Percentiles rank a stretch among this genome's conserved stretches.
These are phyloP conservation scores for Sutorius eximius DNA, from an alignment of 1,284 basidiomycete species.

Conservation along the genomic window DNA sequence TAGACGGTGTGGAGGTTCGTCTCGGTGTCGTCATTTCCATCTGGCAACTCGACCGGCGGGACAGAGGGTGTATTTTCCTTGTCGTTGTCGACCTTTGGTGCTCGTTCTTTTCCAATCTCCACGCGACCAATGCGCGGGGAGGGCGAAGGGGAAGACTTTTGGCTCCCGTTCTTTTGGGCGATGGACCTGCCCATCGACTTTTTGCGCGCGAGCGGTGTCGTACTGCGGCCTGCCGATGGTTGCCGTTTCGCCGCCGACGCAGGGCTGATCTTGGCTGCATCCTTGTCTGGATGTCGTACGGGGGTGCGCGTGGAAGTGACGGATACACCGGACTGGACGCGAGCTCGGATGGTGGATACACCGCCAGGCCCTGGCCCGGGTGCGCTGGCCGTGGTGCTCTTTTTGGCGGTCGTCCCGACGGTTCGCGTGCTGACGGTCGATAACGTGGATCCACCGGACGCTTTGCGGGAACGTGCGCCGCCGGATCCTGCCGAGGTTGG, in stretches of 20 bases:
- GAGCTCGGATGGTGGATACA: constrained; percentile 7
- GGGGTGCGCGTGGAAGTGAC: constrained; percentile 27
- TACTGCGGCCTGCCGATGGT: constrained; percentile 23
- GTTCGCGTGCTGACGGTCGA: constrained; percentile 42
- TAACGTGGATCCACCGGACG: constrained; percentile 42
- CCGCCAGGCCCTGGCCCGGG: constrained; percentile 14
- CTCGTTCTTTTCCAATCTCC: constrained; percentile 24
- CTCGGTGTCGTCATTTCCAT: constrained; percentile 20
- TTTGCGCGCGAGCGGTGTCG: constrained; percentile 27
- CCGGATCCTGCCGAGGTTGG: constrained; percentile 33
- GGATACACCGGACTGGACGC: constrained; percentile 33
- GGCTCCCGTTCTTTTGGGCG: constrained; percentile 21
- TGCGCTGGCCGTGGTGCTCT: constrained; percentile 1
- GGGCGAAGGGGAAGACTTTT: constrained; percentile 18
- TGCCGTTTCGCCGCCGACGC: constrained; percentile 20
- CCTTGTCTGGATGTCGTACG: constrained; percentile 26
- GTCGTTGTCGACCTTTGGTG: constrained; percentile 6
- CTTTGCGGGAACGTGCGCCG: constrained; percentile 39
- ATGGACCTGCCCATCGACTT: constrained; percentile 14
- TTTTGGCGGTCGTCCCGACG: constrained; percentile 30
- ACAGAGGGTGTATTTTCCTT: constrained; percentile 21
- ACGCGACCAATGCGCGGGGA: constrained; percentile 19
- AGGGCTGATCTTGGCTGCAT: constrained; percentile 27
- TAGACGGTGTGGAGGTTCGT: constrained; percentile 28
- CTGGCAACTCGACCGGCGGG: constrained; percentile 4